phyloP scores from a whole-genome alignment of 2,329 filamentous ascomycete species.

The Stagonosporopsis cucurbitacearum region DNA sequence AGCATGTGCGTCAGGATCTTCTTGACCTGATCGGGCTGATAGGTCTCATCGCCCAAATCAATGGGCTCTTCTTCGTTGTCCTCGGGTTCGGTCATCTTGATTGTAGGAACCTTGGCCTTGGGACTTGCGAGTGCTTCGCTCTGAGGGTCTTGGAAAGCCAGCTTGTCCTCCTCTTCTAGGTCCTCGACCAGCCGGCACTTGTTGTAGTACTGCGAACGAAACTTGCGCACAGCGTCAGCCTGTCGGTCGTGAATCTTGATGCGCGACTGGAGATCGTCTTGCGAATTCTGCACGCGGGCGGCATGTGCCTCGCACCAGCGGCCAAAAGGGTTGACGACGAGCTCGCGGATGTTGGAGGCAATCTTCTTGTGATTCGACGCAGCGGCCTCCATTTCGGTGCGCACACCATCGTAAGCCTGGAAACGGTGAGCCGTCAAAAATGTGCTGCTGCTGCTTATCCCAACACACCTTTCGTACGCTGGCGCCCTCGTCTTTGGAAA shows the following conservation, averaged over 20 bases:
- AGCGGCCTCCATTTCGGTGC: conserved; percentile 89
- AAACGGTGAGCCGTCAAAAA: conserved; percentile 9
- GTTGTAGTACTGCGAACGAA: conserved; percentile 97
- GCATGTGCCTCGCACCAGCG: conserved; percentile 98
- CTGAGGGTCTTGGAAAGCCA: conserved; percentile 89
- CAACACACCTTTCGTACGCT: conserved; percentile 84
- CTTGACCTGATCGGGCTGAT: conserved; percentile 85
- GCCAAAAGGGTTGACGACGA: conserved; percentile 92
- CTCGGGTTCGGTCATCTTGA: conserved; percentile 79
- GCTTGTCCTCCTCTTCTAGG: conserved; percentile 96
- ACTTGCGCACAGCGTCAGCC: conserved; percentile 86
- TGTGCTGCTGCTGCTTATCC: neutral
- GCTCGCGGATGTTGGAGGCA: conserved; percentile 91
- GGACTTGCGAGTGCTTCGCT: conserved; percentile 58
- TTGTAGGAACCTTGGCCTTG: conserved; percentile 74
- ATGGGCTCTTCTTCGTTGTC: conserved; percentile 77
- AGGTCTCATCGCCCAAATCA: conserved; percentile 90
- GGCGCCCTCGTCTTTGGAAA: conserved; percentile 89
- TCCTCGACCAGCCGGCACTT: conserved; percentile 97
- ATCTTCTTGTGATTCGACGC: conserved; percentile 93
- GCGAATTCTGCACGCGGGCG: conserved; percentile 85
- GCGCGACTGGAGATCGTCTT: conserved; percentile 88
- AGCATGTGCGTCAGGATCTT: conserved; percentile 87
- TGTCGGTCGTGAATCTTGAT: conserved; percentile 95
- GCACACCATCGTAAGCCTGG: conserved; percentile 92